Conservation (phyloP, 2,329 filamentous ascomycete genomes). For the Alternaria sp. region DNA sequence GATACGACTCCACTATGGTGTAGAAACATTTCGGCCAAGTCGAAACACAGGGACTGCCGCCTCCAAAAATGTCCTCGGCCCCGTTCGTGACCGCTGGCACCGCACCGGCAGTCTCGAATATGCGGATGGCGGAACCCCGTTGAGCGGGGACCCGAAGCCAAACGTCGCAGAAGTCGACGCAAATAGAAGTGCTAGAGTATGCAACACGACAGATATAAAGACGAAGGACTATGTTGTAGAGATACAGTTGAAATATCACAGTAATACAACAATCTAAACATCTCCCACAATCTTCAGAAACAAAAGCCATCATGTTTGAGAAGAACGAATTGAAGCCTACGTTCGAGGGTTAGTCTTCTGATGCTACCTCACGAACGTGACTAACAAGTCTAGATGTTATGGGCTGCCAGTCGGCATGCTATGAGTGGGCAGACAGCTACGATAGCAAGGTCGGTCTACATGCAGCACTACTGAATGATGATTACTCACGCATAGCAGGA, state of each 20-base stretch:
- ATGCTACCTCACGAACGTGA: slow-evolving; percentile 1
- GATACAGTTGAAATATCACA: slow-evolving; percentile 2
- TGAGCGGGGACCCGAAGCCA: slow-evolving; percentile 46
- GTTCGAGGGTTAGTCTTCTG: slow-evolving; percentile 42
- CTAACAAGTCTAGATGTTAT: slow-evolving; percentile 55
- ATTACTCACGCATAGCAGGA: slow-evolving; percentile 49
- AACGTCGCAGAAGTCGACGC: slow-evolving; percentile 24
- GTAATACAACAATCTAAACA: slow-evolving; percentile 2
- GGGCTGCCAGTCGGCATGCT: slow-evolving; percentile 60
- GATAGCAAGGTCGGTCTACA: slow-evolving; percentile 62
- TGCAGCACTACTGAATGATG: neutral
- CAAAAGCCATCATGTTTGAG: slow-evolving; percentile 38
- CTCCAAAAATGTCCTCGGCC: slow-evolving; percentile 35
- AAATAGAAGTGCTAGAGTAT: slow-evolving; percentile 14
- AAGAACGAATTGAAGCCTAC: slow-evolving; percentile 42
- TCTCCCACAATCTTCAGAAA: neutral
- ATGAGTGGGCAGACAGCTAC: slow-evolving; percentile 72
- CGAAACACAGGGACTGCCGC: slow-evolving; percentile 30
- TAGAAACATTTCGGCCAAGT: slow-evolving; percentile 4
- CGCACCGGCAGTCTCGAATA: slow-evolving; percentile 25
- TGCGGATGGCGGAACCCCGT: slow-evolving; percentile 32
- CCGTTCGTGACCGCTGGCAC: slow-evolving; percentile 31
- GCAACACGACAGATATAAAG: slow-evolving; percentile 32
- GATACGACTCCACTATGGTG: neutral
- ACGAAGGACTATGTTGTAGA: slow-evolving; percentile 11